Evolutionary conservation across 2,329 filamentous ascomycete species (phyloP), one percentile per base, ranked within the genome.

Genomic region (Sporothrix brasiliensis): DNA sequence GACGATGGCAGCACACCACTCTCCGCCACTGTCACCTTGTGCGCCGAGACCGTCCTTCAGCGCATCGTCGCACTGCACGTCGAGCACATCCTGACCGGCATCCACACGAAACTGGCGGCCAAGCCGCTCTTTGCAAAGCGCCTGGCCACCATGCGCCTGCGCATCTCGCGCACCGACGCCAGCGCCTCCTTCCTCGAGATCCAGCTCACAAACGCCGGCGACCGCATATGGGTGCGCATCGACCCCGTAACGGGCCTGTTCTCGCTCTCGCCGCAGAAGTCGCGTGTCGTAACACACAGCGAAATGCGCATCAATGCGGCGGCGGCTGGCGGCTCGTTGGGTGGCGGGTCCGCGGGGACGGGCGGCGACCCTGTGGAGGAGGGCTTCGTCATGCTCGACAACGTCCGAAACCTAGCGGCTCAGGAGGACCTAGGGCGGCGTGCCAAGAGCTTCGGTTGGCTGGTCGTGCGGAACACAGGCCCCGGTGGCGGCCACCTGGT

Each of bases 221-320:
- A 88, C 69, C 81, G 83, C 50, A 80, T 91, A 47, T 86, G 83
- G 6, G 79, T 97, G 39, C 84, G 87, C 21, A 84, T 97, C 61
- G 92, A 97, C 74, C 88, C 91, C 0, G 88, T 92, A 34, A 93
- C 91, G 0, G 95, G 95, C n/a, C 81, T 85, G 13, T 90, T 93
- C 72, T 87, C 89, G 11, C 79, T 97, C 50, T 87, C 88, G 70
- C 91, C 93, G 72, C 86, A 86, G 72, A 86, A 86, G 67, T 87
- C 87, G 2, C 83, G 82, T 70, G 80, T 85, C 58, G 83, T 85
- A 4, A 81, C 83, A 10, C 83, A 87, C 24, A 83, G 85, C 21
- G 92, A 97, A 76, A 81, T 81, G 44, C 86, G 85, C 47, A 82
- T 96, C 69, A 94, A 92, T 77, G 83, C 41, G 13, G 52, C 52